Base-by-base conservation (phyloP, 202 grass and related monocot genomes). In the Setaria viridis region DNA sequence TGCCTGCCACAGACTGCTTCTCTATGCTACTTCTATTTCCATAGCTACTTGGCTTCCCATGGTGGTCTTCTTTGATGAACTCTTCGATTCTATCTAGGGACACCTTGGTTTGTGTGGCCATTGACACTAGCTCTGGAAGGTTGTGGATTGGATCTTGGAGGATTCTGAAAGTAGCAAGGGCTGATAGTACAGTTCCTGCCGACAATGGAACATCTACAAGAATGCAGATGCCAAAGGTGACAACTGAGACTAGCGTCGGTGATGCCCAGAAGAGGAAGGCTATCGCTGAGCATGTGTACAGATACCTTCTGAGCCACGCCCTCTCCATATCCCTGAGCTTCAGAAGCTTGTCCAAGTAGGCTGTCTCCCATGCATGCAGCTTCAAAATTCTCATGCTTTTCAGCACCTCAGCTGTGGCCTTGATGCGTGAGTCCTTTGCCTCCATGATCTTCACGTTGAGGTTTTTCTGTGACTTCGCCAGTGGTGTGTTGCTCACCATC, bases 71-170 rank as follows among this genome's bases (percentile, higher is more conserved):
- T 84, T 88, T 94, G 43, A 94, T 89, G 84, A 95, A 92, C 41
- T 87, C 87, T 79, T 95, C 81, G 46, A 98, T 98, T 87, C 95
- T 81, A 62, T 92, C 75, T 3, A 95, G 74, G 35, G 95, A 98
- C 47, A 98, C 95, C 77, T 94, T 98, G 65, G 91, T 94, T 89
- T 98, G 95, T 72, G 88, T 89, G 51, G 92, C 79, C 91, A 92
- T 94, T 6, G 91, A 94, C 57, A 98, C 76, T 2, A 95, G 86
- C 65, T 98, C 95, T 8, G 95, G 95, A 73, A 98, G 91, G 62
- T 94, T 98, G 58, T 94, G 91, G 60, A 98, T 98, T 33, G 95
- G 93, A 48, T 98, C 93, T 84, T 98, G 95, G 25, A 98, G 93
- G 48, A 98, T 90, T 75, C 95, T 93, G 56, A 98, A 95, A 4